These are phyloP conservation scores for Wickerhamiella cacticola DNA, from an alignment of 805 yeast genomes.

Conservation along the genomic window DNA sequence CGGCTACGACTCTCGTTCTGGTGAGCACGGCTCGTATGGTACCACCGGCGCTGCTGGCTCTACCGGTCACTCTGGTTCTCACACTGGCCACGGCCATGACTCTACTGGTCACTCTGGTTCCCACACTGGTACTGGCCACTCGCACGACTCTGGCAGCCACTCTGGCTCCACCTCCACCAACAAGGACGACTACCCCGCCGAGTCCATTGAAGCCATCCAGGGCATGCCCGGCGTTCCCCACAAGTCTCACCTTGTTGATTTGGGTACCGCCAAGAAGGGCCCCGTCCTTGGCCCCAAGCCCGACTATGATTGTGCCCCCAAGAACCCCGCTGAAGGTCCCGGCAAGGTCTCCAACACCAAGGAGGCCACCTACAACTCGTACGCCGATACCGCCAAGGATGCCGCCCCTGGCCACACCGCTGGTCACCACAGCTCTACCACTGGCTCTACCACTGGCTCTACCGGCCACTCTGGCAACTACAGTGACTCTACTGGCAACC, in stretches of 20 bases:
- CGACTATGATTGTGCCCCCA: constrained; percentile 9
- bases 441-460: neutral
- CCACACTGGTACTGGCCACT: neutral
- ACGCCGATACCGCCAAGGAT: neutral
- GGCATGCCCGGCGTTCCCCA: constrained; percentile 23
- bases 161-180: neutral
- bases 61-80: constrained; percentile 5
- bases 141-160: neutral
- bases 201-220: constrained; percentile 18
- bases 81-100: neutral
- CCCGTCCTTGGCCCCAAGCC: constrained; percentile 17
- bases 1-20: constrained; percentile 1
- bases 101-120: neutral
- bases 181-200: constrained; percentile 1
- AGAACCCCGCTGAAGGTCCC: constrained; percentile 7
- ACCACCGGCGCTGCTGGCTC: neutral
- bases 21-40: constrained; percentile 8
- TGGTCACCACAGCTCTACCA: neutral
- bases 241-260: constrained; percentile 20
- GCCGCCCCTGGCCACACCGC: constrained; percentile 2
- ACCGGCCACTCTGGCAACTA: too few relatives aligned
- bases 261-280: constrained; percentile 22
- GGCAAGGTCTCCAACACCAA: constrained; percentile 1
- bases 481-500: neutral
- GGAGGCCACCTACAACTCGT: constrained; percentile 5